Evolutionary conservation across 352 stramenopile genomes (phyloP), one percentile per base, ranked within the genome.

Genomic region (Pythium scleroteichum): DNA sequence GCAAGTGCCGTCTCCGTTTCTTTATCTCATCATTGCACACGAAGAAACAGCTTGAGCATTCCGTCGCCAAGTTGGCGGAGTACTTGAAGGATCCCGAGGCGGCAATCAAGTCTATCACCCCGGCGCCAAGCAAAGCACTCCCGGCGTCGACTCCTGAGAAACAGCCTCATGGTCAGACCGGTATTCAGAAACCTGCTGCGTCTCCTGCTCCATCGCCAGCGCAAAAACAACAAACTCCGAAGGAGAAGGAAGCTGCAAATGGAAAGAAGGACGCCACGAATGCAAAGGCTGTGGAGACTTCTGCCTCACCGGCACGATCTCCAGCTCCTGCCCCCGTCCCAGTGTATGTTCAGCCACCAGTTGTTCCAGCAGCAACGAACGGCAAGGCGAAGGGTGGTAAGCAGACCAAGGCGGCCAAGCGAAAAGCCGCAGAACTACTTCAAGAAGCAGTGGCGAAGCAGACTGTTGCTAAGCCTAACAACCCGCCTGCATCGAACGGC

Each of bases 11-110:
- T 40, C 62, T 95, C 39, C 84, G 86, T 19, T 95, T 95, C 59
- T 95, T 95, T 64, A 90, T 95, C 51, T 93, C 81, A 46, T 78
- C 80, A 17, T 61, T 90, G 32, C 83, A 94, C 66, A 85, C 75
- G 20, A 78, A 80, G 47, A 72, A 78, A 59, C 78, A 94, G 59
- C 66, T 95, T 26, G 72, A 90, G 39, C 71, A 82, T 41, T 73
- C 84, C 0, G 75, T 91, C 0, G 48, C 70, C 6, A 58, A 59
- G 47, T 56, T 93, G 13, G 22, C 26, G 8, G 48, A 68, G 57
- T 67, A 68, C 58, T 22, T 67, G 23, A 71, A 69, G 49, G 49
- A 66, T 42, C 62, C 62, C 0, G 39, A 69, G 26, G 53, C 62
- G 9, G 62, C 62, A 13, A 63, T 69, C 53, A 52, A 59, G 54